Evolutionary conservation across 192 early-diverging fungal species (phyloP), one percentile per base, ranked within the genome.

Genomic region (Backusella tuberculispora): DNA sequence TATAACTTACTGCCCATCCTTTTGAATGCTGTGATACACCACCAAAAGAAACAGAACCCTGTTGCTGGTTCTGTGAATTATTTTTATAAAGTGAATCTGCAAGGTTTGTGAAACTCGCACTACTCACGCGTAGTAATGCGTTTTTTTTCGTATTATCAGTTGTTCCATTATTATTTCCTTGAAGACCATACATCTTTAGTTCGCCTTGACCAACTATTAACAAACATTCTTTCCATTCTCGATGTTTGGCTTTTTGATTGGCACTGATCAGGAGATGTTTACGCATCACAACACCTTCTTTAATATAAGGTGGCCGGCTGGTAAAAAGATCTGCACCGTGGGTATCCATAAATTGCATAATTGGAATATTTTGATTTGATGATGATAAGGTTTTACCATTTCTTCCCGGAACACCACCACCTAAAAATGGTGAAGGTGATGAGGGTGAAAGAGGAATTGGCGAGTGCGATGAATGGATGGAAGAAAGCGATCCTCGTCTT

Each of bases 171-270:
- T 80, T 80, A 29, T 78, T 85, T 24, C 73, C 42, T 48, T 94
- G 92, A 71, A 94, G 83, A 72, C 92, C 88, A 83, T 91, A 95
- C 92, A 96, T 91, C 38, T 86, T 86, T n/a, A 98, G 83, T 34
- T 93, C 92, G 14, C 94, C 91, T 63, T 92, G 85, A 47, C 90
- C 90, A 15, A 92, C 83, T 0, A 95, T 85, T 12, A 93, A 87
- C 24, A 93, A 88, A 67, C 92, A 88, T 24, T 96, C 94, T 71
- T 85, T 85, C 97, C 97, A 97, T n/a, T 87, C 87, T 13, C 95
- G 90, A 79, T 95, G 85, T 46, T 92, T 91, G 7, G 94, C 92
- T 83, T 93, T 94, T 69, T 93, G 89, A 65, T 89, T 91, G 0
- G 85, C 86, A 15, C 85, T 81, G 69, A 95, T 94, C 78, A 91